phyloP scores from a whole-genome alignment of 805 yeast species.

The Teunomyces lycoperdinae region DNA sequence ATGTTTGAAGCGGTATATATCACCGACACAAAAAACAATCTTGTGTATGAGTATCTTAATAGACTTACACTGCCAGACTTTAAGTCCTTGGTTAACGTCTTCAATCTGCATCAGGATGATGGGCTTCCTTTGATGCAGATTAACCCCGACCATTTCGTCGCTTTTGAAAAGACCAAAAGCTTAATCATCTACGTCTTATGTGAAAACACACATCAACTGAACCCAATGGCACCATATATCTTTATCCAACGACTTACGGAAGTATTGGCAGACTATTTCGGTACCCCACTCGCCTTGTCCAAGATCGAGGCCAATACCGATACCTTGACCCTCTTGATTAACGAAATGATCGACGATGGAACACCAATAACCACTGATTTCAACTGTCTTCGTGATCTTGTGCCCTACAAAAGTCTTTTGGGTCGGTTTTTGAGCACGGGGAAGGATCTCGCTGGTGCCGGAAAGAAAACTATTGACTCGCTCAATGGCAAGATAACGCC shows the following conservation, averaged over 20 bases:
- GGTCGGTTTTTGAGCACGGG: slow-evolving; percentile 48
- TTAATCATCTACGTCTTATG: slow-evolving; percentile 30
- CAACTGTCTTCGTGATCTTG: slow-evolving; percentile 63
- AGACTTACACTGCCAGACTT: slow-evolving; percentile 31
- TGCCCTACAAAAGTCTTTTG: slow-evolving; percentile 62
- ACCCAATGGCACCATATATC: slow-evolving; percentile 55
- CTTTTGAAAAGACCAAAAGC: slow-evolving; percentile 19
- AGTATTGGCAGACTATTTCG: slow-evolving; percentile 58
- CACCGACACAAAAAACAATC: slow-evolving; percentile 31
- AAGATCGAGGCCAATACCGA: slow-evolving; percentile 71
- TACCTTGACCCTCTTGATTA: slow-evolving; percentile 64
- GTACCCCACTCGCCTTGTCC: slow-evolving; percentile 48
- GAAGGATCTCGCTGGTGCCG: slow-evolving; percentile 30
- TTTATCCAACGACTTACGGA: slow-evolving; percentile 50
- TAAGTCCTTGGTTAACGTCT: slow-evolving; percentile 20
- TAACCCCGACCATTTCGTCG: slow-evolving; percentile 28
- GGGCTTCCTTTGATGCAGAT: slow-evolving; percentile 25
- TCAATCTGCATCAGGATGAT: slow-evolving; percentile 10
- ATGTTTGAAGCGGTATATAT: slow-evolving; percentile 45
- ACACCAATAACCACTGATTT: slow-evolving; percentile 70
- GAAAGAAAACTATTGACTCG: slow-evolving; percentile 18
- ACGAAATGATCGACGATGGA: slow-evolving; percentile 77
- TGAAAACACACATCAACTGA: slow-evolving; percentile 18
- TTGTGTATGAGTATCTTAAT: slow-evolving; percentile 36
- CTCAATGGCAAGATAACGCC: slow-evolving; percentile 8